Base-by-base conservation (phyloP, 805 yeast species). In the Starmerella kuoi region DNA sequence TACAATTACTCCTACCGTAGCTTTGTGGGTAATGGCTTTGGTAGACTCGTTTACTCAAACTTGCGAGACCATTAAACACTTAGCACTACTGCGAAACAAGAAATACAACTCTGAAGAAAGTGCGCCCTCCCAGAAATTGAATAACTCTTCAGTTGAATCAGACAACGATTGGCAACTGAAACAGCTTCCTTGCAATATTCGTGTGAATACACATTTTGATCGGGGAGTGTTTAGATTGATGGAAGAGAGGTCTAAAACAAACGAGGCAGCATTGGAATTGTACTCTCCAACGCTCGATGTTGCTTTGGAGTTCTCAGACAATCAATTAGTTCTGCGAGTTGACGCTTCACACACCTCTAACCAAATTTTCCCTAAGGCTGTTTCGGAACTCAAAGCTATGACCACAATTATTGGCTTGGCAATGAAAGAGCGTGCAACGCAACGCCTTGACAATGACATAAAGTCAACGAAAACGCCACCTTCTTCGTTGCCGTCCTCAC, bases 201-300 rank as follows among this genome's bases (percentile, higher is more conserved):
- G 39, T 11, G 11, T 40, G n/a, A n/a, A 26, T 15, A 33, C 34
- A 28, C 39, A 42, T 15, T 52, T 53, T 31, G 54, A 48, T 15
- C 37, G 49, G 9, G 46, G 55, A 12, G 37, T 38, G 2, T 20
- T 54, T 18, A 30, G 47, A 3, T 28, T 54, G n/a, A 39, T 46
- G 31, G 56, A 53, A 54, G 62, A 23, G 64, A 23, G 20, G 6
- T 39, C 32, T 1, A 38, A 43, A 14, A 18, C 20, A 12, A 26
- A 21, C 2, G 46, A 46, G 9, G 57, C 60, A 5, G 53, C 61
- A 1, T 38, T 87, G 14, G 70, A 67, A 22, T 60, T 87, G 21
- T 79, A 73, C 40, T 73, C 94, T 0, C 97, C 97, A 0, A 79
- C 83, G 1, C 74, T 87, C 1, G 66, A 66, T 38, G 66, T 80